phyloP scores from a whole-genome alignment of 108 stramenopile genomes.

The Nannochloropsis oceanica region DNA sequence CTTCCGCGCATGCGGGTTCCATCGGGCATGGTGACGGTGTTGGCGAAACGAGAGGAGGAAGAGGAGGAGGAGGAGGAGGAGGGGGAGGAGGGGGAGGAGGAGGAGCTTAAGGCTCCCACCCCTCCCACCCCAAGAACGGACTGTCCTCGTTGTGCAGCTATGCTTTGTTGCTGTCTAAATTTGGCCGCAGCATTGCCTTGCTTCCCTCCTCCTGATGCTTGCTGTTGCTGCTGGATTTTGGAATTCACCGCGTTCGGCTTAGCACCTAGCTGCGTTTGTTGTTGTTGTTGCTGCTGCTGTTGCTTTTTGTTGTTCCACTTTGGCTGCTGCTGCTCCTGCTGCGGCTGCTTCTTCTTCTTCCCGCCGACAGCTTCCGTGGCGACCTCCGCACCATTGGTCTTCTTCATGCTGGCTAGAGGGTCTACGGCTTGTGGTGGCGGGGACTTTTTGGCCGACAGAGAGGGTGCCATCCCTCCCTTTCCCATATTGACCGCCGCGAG shows the following conservation, averaged over 20 bases:
- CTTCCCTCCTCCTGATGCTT: not conserved
- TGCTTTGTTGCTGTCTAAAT: not conserved
- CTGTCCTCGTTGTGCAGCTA: not conserved
- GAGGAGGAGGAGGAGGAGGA: not conserved
- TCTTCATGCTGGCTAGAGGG: not conserved
- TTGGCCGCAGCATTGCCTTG: not conserved
- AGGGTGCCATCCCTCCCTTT: not conserved
- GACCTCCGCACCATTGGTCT: not conserved
- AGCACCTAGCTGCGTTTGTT: not conserved
- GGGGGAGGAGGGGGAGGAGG: not conserved
- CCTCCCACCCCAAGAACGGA: not conserved
- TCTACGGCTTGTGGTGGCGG: not conserved
- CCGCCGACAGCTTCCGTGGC: not conserved
- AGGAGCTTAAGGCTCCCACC: not conserved
- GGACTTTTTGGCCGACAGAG: not conserved
- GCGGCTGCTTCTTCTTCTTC: not conserved
- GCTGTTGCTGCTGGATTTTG: no score
- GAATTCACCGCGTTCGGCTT: not conserved
- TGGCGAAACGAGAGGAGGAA: not conserved
- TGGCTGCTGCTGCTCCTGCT: no score
- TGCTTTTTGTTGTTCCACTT: not conserved
- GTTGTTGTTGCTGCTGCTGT: not conserved
- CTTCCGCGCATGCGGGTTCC: no score
- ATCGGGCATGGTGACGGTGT: not conserved
- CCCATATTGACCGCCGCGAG: not conserved